Percentiles rank a stretch among this genome's conserved stretches.
phyloP scores from a whole-genome alignment of 257 asterid genomes.

The Cynanchum wilfordii region DNA sequence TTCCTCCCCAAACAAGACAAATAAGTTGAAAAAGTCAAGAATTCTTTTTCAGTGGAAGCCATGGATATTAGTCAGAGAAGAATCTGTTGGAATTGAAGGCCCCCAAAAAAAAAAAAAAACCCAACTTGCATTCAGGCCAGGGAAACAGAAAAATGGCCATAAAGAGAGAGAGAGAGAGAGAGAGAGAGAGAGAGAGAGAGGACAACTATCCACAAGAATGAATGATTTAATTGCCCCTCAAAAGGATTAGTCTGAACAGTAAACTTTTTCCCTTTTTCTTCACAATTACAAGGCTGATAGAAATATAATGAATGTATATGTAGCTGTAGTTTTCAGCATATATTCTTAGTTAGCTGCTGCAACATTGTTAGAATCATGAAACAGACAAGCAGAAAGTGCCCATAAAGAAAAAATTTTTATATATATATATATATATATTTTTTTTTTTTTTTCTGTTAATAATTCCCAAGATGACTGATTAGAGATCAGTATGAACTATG shows the following conservation, averaged over 20 bases:
- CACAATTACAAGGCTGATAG: background rate
- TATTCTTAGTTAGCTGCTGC: background rate
- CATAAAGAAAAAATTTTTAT: too few species aligned
- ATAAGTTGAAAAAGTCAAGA: background rate
- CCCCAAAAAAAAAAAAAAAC: background rate
- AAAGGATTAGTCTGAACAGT: conserved; percentile 14
- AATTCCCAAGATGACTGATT: background rate
- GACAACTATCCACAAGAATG: conserved; percentile 25
- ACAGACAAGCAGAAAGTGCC: background rate
- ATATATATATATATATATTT: too few species aligned
- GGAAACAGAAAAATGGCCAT: conserved; percentile 11
- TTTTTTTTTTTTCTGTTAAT: too few species aligned
- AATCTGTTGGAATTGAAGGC: conserved; percentile 23
- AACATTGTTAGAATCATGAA: background rate
- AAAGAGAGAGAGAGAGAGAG: too few species aligned
- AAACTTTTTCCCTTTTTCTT: background rate
- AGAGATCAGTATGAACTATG: background rate
- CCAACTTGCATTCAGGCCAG: conserved; percentile 30
- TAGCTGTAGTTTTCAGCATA: background rate
- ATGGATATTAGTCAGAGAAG: conserved; percentile 18
- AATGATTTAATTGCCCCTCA: conserved; percentile 25
- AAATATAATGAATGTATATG: background rate
- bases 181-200: conserved; percentile 27
- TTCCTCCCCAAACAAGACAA: background rate
- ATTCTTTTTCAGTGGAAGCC: conserved; percentile 8